Evolutionary conservation across 192 early-diverging fungal species (phyloP), one percentile per base, ranked within the genome.

Genomic region (Coemansia nantahalensis): DNA sequence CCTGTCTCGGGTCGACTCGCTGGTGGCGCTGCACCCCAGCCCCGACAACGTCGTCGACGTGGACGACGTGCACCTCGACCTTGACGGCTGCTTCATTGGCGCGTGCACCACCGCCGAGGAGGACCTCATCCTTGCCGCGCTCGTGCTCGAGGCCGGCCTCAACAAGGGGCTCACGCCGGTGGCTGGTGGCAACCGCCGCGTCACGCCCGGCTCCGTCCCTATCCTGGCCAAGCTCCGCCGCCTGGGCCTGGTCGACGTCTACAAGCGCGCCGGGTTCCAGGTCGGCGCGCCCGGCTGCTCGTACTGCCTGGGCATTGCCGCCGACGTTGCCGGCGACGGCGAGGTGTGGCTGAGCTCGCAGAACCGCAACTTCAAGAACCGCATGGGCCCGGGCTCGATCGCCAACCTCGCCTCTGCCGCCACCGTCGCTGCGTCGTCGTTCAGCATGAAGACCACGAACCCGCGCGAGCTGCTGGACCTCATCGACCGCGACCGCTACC

Each of bases 341-440:
- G 86, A 90, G 64, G 80, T 90, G 12, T 90, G 88, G 88, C 75
- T 90, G 48, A 84, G 83, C 61, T 88, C 86, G 47, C 88, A 90
- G 79, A 90, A 90, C 81, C 81, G 88, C 57, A 90, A 90, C 66
- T 90, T 90, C 62, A 85, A 84, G 74, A 90, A 90, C 71, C 82
- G 88, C 53, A 90, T 90, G 88, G 88, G 88, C 19, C 83, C 84
- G 43, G 88, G 88, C 39, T 83, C 84, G 28, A 90, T 90, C 43
- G 88, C 79, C 45, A 90, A 90, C 68, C 75, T 90, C 30, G 80
- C 83, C 17, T 88, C 86, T 15, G 88, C 88, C 13, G 84, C 88
- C 35, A 88, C 86, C 12, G 88, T 90, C 15, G 88, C 88, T 16
- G 88, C 86, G 3, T 90, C 88, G 8, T 82, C 80, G 24, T 90